Evolutionary conservation across 345 rosid genomes (phyloP).

Genomic region (Cardamine occulta): DNA sequence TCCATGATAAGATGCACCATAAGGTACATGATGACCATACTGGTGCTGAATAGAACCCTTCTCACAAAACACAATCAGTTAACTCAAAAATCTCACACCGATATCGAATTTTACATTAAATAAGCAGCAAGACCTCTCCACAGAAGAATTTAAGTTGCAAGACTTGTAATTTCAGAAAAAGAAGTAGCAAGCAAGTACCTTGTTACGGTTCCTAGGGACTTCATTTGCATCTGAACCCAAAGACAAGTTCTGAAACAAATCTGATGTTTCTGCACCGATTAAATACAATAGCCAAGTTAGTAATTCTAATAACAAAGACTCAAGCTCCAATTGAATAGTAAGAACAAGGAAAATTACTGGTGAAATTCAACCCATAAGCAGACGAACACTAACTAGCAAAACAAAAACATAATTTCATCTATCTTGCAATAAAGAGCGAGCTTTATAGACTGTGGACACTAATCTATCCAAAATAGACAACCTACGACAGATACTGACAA

Average conservation of each 20-base stretch:
- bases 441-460: slow-evolving; percentile 2
- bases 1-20: slow-evolving; percentile 49
- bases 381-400: background rate
- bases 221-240: slow-evolving; percentile 56
- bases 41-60: slow-evolving; percentile 52
- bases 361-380: slow-evolving; percentile 14
- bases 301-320: slow-evolving; percentile 10
- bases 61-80: slow-evolving; percentile 48
- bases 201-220: slow-evolving; percentile 42
- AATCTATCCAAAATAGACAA: background rate
- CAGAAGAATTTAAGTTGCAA: background rate
- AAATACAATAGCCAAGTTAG: slow-evolving; percentile 25
- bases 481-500: slow-evolving; percentile 9
- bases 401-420: slow-evolving; percentile 20
- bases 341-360: slow-evolving; percentile 6
- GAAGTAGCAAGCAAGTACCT: slow-evolving; percentile 46
- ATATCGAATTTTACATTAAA: background rate
- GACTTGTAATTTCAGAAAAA: background rate
- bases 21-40: slow-evolving; percentile 52
- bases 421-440: background rate
- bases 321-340: background rate
- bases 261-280: slow-evolving; percentile 57
- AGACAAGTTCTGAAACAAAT: slow-evolving; percentile 61
- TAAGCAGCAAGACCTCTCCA: slow-evolving; percentile 10
- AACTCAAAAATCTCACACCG: background rate